Percentiles rank a stretch among this genome's conserved stretches.
Conservation (phyloP, 1,139 yeast species). For the Pichiaceae sp. region DNA sequence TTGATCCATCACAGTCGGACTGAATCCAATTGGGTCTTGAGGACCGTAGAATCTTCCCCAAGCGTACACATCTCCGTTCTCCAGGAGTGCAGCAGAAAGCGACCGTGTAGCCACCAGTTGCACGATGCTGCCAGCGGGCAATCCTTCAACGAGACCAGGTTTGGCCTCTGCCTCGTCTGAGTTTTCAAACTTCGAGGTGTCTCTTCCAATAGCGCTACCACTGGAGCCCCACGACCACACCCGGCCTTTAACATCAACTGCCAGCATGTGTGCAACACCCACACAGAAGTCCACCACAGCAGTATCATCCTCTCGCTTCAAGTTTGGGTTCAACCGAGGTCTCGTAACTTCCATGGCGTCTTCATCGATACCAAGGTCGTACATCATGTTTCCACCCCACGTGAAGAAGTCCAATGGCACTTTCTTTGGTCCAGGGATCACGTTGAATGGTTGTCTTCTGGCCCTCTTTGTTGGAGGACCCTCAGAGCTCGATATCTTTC, state of each 20-base stretch:
- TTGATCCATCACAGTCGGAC: constrained; percentile 58
- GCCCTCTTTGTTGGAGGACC: constrained; percentile 11
- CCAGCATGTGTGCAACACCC: constrained; percentile 94
- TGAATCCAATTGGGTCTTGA: constrained; percentile 85
- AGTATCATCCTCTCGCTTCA: constrained; percentile 44
- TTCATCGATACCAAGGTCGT: constrained; percentile 94
- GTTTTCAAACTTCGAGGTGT: constrained; percentile 74
- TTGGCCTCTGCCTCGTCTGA: constrained; percentile 84
- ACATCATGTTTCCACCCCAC: constrained; percentile 96
- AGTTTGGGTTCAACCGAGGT: constrained; percentile 80
- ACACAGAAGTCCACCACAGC: constrained; percentile 80
- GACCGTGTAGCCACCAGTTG: constrained; percentile 93
- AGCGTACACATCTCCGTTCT: constrained; percentile 84
- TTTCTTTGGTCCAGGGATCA: constrained; percentile 29
- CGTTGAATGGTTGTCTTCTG: constrained; percentile 38
- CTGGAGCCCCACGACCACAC: constrained; percentile 98
- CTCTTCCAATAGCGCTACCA: constrained; percentile 91
- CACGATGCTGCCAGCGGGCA: constrained; percentile 59
- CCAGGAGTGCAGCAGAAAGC: constrained; percentile 70
- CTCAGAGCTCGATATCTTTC: neutral
- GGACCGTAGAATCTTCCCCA: constrained; percentile 97
- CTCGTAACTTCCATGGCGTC: constrained; percentile 83
- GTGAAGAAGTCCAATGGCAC: constrained; percentile 69
- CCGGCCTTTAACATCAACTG: constrained; percentile 62
- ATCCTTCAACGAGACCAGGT: constrained; percentile 65